Conservation (phyloP, 306 rosid species). For the Quercus variabilis region DNA sequence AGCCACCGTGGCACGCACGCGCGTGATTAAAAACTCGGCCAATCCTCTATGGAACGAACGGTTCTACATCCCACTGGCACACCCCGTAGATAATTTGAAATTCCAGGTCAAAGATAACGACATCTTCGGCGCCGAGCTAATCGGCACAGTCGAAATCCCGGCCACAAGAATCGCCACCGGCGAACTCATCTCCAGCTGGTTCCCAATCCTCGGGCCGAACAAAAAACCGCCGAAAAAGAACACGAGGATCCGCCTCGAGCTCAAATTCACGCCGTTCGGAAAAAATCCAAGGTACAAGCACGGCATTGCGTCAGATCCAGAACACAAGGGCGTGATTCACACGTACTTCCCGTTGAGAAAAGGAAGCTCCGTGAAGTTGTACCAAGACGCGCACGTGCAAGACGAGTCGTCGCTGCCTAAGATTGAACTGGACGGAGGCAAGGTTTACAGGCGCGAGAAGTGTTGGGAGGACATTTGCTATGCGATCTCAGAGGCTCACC, state of each 20-base stretch:
- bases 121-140: slow-evolving; percentile 57
- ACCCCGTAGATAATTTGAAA: slow-evolving; percentile 51
- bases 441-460: slow-evolving; percentile 42
- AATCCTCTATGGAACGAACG: slow-evolving; percentile 63
- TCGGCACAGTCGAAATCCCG: slow-evolving; percentile 59
- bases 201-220: slow-evolving; percentile 23
- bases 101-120: slow-evolving; percentile 82
- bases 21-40: slow-evolving; percentile 69
- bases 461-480: slow-evolving; percentile 96
- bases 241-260: slow-evolving; percentile 43
- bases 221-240: slow-evolving; percentile 53
- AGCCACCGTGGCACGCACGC: slow-evolving; percentile 87
- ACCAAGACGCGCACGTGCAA: slow-evolving; percentile 82
- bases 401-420: slow-evolving; percentile 31
- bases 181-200: slow-evolving; percentile 44
- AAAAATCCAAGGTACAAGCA: slow-evolving; percentile 38
- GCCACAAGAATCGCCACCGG: slow-evolving; percentile 52
- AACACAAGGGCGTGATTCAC: slow-evolving; percentile 52
- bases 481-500: slow-evolving; percentile 91
- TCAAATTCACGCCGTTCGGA: slow-evolving; percentile 54
- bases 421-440: slow-evolving; percentile 58
- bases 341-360: slow-evolving; percentile 83
- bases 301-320: slow-evolving; percentile 81
- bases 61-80: slow-evolving; percentile 76
- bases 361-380: slow-evolving; percentile 60